Evolutionary conservation across 495 filamentous ascomycete species (phyloP), one percentile per base, ranked within the genome.

Genomic region (Neurospora sp.): DNA sequence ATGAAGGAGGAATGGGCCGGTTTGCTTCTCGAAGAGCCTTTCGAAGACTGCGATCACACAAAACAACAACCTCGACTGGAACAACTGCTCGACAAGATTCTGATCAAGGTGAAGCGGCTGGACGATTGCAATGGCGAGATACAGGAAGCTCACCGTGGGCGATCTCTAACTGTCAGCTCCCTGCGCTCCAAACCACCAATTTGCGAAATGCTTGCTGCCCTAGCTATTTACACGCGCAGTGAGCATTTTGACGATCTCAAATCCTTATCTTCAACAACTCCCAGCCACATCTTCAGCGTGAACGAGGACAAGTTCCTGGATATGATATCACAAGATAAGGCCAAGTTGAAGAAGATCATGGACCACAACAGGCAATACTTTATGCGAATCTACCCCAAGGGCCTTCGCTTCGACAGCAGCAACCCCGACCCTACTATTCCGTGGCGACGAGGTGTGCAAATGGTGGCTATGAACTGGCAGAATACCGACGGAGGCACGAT

Each of bases 391-490:
- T 98, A 96, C 76, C 95, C 95, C 16, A 92, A 90, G 38, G 92
- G 92, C 3, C 83, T 90, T 37, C 90, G 95, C 1, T 85, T 97
- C 70, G 87, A 88, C 75, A 96, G 93, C 39, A 94, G 93, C 20
- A 98, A 98, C 75, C 89, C 91, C 2, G 93, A 97, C 77, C 95
- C 95, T 4, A 88, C 88, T 10, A 85, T 89, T 44, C 93, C 92
- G 83, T 98, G 95, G 95, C 87, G 93, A 2, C 88, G 91, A 46
- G 95, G 95, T 16, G 92, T 94, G 3, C 95, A 98, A 80, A 92
- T 97, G 79, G 94, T 96, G 5, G 95, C 95, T 6, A 86, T 98
- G 79, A 98, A 98, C 81, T 97, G 95, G 94, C 95, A 98, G 76
- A 90, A 88, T 69, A 87, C 89, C 72, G 95, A 98, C 79, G 90